Evolutionary conservation across 176 grass and related monocot species (phyloP), one percentile per base, ranked within the genome.

Genomic region (Phyllostachys edulis): DNA sequence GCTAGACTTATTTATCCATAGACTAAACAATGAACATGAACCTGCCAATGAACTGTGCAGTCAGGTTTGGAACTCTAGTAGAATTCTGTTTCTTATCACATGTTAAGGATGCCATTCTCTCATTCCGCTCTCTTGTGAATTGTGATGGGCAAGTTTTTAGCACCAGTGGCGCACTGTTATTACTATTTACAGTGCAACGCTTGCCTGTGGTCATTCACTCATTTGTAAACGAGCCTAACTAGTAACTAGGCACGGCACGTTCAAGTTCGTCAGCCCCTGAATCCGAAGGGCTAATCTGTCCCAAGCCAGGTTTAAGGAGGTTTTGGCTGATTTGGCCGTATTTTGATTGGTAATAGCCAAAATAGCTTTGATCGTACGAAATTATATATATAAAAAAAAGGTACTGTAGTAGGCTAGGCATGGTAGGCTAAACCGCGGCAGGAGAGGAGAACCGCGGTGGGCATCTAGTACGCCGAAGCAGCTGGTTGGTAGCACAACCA

Each of bases 1-100:
- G 55, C 11, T 54, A 12, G 56, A 41, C n/a, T 26, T 73, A n/a
- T 42, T 88, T 88, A 36, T 71, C 54, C 36, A 23, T 78, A 64
- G 23, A n/a, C 34, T 54, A 16, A 71, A 54, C 54, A 54, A 24
- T 66, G 67, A 57, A 57, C 57, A 37, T 37, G 27, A 73, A 47
- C 8, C 21, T 71, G 59, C 16, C 47, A 45, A 16, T 55, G 17
- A 23, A 76, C 41, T 75, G 78, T 40, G 85, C 40, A 60, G 62
- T n/a, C 15, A 61, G 51, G 17, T 79, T 86, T 50, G 1, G 34
- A 38, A 26, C 20, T 9, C n/a, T 15, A 6, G 26, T 23, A 16
- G 12, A 24, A 1, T 55, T 14, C 18, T 75, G 34, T 7, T 54
- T 36, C 34, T 20, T 29, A 12, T 7, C 16, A 3, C 46, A 49